These are phyloP conservation scores for Colletotrichum sp. DNA, from an alignment of 2,329 filamentous ascomycete genomes.

Conservation along the genomic window DNA sequence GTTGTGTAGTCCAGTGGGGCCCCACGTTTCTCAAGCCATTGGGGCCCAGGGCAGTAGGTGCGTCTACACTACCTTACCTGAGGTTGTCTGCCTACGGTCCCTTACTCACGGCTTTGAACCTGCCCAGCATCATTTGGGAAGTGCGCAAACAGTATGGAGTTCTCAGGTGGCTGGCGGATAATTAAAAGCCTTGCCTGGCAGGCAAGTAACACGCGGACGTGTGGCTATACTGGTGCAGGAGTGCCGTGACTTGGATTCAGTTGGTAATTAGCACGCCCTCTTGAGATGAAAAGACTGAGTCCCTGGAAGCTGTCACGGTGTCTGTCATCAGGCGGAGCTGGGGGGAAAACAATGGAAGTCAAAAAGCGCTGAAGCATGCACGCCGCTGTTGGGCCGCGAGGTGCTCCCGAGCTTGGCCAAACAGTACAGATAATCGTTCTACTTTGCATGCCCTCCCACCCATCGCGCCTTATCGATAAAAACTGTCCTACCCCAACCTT, in stretches of 20 bases:
- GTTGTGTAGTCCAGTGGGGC: background rate
- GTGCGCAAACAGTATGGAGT: background rate
- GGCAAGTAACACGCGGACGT: background rate
- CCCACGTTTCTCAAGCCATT: background rate
- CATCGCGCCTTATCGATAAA: background rate
- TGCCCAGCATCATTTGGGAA: background rate
- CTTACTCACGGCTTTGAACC: background rate
- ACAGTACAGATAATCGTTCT: background rate
- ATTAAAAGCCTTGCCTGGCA: background rate
- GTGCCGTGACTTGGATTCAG: background rate
- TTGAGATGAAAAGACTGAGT: background rate
- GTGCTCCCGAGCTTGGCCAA: background rate
- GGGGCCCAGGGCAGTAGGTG: background rate
- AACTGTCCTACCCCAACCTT: background rate
- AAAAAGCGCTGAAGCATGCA: background rate
- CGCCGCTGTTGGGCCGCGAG: background rate
- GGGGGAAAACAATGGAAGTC: background rate
- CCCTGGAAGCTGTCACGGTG: background rate
- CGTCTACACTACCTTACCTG: background rate
- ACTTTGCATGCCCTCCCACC: background rate
- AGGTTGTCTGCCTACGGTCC: background rate
- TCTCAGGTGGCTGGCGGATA: background rate
- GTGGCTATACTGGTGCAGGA: background rate
- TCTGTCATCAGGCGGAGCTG: background rate
- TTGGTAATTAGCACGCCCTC: background rate